These are phyloP conservation scores for Plasmodium inui DNA, from an alignment of 169 alveolate genomes.

Conservation along the genomic window DNA sequence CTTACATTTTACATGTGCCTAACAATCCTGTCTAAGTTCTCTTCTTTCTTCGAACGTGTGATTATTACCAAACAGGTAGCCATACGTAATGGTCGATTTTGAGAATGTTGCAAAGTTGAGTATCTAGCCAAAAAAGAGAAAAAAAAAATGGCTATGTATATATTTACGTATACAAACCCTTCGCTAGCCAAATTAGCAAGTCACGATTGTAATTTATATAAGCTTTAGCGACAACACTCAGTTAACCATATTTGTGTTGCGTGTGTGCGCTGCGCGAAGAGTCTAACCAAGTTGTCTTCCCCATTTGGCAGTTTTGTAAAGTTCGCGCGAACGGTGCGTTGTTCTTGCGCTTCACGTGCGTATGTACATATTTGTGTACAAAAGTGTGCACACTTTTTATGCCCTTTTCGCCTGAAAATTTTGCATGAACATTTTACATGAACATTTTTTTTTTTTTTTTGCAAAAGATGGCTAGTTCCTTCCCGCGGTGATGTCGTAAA, in stretches of 20 bases:
- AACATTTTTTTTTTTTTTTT: conserved; percentile 24
- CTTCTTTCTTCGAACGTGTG: not conserved
- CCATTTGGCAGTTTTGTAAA: not conserved
- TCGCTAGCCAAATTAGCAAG: conserved; percentile 21
- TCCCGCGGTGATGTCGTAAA: not conserved
- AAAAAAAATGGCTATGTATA: conserved; percentile 13
- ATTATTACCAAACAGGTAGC: not conserved
- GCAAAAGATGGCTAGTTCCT: conserved; percentile 4
- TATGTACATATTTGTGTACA: conserved; percentile 9
- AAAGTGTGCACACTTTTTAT: not conserved
- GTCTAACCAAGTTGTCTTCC: not conserved
- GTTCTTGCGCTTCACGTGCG: not conserved
- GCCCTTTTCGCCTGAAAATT: not conserved
- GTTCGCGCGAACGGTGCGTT: not conserved
- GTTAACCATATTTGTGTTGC: not conserved
- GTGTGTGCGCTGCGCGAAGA: not conserved
- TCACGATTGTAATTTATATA: conserved; percentile 20
- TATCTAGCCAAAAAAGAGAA: not conserved
- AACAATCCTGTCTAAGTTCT: not conserved
- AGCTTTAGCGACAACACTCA: not conserved
- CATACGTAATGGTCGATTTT: not conserved
- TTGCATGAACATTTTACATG: not conserved
- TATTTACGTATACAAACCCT: not conserved
- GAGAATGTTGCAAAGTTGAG: not conserved
- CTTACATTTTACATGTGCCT: not conserved